Evolutionary conservation across 2,329 filamentous ascomycete genomes (phyloP), one percentile per base, ranked within the genome.

Genomic region (Fusarium dimerum): DNA sequence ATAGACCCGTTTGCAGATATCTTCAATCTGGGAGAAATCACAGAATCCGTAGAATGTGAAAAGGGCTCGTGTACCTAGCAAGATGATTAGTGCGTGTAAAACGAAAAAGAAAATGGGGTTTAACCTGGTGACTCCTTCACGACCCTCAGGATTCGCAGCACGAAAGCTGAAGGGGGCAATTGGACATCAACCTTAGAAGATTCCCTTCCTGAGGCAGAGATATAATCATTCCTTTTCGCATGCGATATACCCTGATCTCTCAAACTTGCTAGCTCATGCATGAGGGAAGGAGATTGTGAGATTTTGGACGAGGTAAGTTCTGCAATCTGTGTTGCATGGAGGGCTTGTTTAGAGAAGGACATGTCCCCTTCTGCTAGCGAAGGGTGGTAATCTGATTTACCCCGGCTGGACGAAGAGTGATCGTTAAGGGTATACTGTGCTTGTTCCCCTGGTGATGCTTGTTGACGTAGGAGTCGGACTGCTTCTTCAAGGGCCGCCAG

Each of bases 191-290:
- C 32, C 10, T 36, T 36, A 15, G 32, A 36, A 12, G 13, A 10
- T 36, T 36, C 32, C 9, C 32, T 11, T 36, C 32, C 13, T 36
- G 32, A 15, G 32, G 4, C 32, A 10, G 32, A 36, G 32, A 36
- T 36, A 9, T 36, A 36, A 12, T 36, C 32, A 12, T 36, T 36
- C 32, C 32, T 36, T 36, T 15, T 11, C 13, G 32, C 10, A 4
- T 36, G 10, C 11, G 32, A 36, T 11, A 15, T 15, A 9, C 32
- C 32, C 32, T 36, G 32, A 13, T 26, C 41, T 3, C 42, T 32
- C 9, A 50, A 32, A n/a, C 34, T 50, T 32, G 48, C 41, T 16
- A 50, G 26, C 13, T 50, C 48, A 5, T 32, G 32, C n/a, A 48
- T 26, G 1, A 48, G 13, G 5, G 40, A 32, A 13, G 46, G 46